Conservation (phyloP, 2,329 filamentous ascomycete genomes). For the Pestalotiopsis sp. region DNA sequence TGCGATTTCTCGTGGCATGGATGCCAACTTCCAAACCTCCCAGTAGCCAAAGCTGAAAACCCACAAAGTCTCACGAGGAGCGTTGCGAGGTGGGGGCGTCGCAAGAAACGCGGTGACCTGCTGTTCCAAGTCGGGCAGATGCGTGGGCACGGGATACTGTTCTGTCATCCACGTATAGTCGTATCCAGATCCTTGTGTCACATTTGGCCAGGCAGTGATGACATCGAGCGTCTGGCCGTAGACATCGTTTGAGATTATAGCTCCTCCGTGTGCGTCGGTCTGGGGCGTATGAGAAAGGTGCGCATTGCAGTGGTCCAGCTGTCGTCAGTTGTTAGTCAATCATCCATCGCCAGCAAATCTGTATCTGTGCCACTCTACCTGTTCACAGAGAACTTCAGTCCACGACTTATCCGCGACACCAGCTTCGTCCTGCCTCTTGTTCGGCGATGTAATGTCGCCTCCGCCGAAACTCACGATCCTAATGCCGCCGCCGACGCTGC, state of each 20-base stretch:
- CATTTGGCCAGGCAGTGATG: constrained; percentile 19
- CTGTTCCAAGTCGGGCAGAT: constrained; percentile 42
- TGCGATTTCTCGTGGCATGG: constrained; percentile 43
- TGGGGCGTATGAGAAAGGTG: constrained; percentile 49
- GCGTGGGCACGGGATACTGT: constrained; percentile 43
- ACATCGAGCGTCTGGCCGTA: constrained; percentile 51
- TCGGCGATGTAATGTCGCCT: constrained; percentile 45
- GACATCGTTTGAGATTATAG: constrained; percentile 56
- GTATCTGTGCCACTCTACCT: constrained; percentile 36
- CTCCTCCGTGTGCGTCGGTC: constrained; percentile 50
- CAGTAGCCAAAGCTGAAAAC: constrained; percentile 56
- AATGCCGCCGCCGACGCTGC: constrained; percentile 33
- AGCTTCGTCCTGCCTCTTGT: constrained; percentile 21
- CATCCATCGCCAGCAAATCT: background rate
- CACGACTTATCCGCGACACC: constrained; percentile 34
- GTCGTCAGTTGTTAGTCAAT: constrained; percentile 16
- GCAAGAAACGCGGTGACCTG: constrained; percentile 51
- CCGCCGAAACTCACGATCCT: constrained; percentile 57
- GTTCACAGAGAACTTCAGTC: constrained; percentile 51
- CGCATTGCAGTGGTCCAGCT: constrained; percentile 48
- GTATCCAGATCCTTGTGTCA: constrained; percentile 37
- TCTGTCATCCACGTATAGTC: constrained; percentile 47
- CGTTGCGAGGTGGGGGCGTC: constrained; percentile 31
- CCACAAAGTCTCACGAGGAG: constrained; percentile 53
- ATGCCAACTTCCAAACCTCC: constrained; percentile 56